Base-by-base conservation (phyloP, 441 rosid genomes). In the Pelargonium citronellum region DNA sequence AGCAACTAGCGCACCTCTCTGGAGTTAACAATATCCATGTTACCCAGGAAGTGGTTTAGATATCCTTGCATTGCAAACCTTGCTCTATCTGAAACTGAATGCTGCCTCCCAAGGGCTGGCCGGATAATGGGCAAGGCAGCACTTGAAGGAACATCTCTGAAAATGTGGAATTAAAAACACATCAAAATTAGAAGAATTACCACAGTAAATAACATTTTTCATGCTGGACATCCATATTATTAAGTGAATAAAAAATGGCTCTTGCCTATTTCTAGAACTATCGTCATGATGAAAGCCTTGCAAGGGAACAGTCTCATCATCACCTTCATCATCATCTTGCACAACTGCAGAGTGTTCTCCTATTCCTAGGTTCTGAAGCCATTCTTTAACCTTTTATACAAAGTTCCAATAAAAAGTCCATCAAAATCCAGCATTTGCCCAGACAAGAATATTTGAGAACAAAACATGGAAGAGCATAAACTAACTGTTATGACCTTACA, bases 301-400 rank as follows among this genome's bases (percentile, higher is more conserved):
- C 67, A 89, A 70, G 0, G 84, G 90, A 65, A 87, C 74, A 39
- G 82, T 74, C 69, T 87, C 99, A 22, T 95, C 99, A 69, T 89
- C 98, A 72, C 85, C 87, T 58, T 94, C 96, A 74, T 90, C 97
- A 34, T 86, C 96, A 55, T 91, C 98, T 65, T 89, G 97, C 75
- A 85, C 83, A 61, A 81, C 87, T 2, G 86, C 83, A 27, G 87
- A 44, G 67, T 91, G 88, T 71, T 95, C 99, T 77, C 92, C 99
- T 65, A 95, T 88, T 86, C 99, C 99, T 84, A 95, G 95, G 89
- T 91, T 92, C 87, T 92, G 97, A 83, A 95, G 98, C 99, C 99
- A 95, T 77, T 92, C 99, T 92, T 89, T 95, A 85, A 95, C 99
- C 99, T 95, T 90, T 83, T 78, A 86, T 78, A 71, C 73, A 80